Conservation (phyloP, 176 grass and related monocot species). For the Alopecurus myosuroides region DNA sequence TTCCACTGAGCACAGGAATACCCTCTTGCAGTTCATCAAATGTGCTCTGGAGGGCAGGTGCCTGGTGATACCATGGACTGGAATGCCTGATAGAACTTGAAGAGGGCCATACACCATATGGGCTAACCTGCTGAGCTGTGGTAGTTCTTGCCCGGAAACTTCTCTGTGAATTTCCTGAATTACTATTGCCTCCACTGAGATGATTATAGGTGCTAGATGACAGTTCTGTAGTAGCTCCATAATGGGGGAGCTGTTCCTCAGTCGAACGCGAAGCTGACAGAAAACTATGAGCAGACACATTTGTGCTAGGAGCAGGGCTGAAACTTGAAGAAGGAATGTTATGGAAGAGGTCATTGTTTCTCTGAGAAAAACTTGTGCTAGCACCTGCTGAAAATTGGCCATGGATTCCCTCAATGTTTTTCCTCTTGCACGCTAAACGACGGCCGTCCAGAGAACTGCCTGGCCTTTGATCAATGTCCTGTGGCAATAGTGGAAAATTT, state of each 20-base stretch:
- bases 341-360: slow-evolving; percentile 37
- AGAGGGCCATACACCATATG: slow-evolving; percentile 40
- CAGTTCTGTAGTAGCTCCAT: slow-evolving; percentile 24
- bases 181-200: slow-evolving; percentile 15
- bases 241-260: slow-evolving; percentile 39
- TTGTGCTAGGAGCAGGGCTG: slow-evolving; percentile 31
- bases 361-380: slow-evolving; percentile 45
- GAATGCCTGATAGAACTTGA: slow-evolving; percentile 37
- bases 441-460: slow-evolving; percentile 58
- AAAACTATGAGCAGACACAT: slow-evolving; percentile 28
- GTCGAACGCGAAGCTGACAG: slow-evolving; percentile 30
- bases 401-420: slow-evolving; percentile 58
- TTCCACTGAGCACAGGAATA: slow-evolving; percentile 29
- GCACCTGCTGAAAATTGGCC: slow-evolving; percentile 48
- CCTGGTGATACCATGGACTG: slow-evolving; percentile 37
- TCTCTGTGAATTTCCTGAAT: slow-evolving; percentile 40
- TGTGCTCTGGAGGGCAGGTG: slow-evolving; percentile 29
- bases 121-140: slow-evolving; percentile 26
- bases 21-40: slow-evolving; percentile 46
- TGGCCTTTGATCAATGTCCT: slow-evolving; percentile 44
- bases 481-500: slow-evolving; percentile 37
- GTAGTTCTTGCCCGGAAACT: slow-evolving; percentile 57
- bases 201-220: slow-evolving; percentile 38
- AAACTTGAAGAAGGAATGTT: slow-evolving; percentile 44
- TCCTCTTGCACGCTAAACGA: slow-evolving; percentile 69